These are phyloP conservation scores for Tetrapisispora taiwanensis DNA, from an alignment of 805 yeast species.

Conservation along the genomic window DNA sequence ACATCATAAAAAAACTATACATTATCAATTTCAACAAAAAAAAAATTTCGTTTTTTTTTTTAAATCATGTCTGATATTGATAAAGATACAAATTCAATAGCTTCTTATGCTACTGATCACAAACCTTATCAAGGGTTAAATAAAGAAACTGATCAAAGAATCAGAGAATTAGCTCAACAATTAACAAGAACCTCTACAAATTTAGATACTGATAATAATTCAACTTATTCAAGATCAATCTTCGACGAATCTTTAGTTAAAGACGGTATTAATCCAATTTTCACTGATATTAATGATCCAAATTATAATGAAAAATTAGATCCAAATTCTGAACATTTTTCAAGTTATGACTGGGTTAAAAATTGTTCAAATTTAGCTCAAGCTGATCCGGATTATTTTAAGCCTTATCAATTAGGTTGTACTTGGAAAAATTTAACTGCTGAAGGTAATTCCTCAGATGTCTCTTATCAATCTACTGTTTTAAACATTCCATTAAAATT, in stretches of 20 bases:
- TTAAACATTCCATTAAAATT: constrained; percentile 34
- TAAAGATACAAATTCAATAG: not conserved
- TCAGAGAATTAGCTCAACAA: constrained; percentile 35
- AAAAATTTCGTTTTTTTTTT: no score
- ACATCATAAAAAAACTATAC: no score
- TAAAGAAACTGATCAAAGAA: constrained; percentile 25
- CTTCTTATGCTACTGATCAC: constrained; percentile 1
- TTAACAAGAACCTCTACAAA: constrained; percentile 16
- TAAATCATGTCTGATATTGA: not conserved
- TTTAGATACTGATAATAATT: not conserved
- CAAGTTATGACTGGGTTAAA: constrained; percentile 57
- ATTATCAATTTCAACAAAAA: no score
- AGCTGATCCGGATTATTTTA: constrained; percentile 52
- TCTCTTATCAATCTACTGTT: constrained; percentile 56
- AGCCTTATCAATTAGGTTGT: constrained; percentile 50
- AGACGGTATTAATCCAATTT: constrained; percentile 22
- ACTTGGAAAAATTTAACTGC: constrained; percentile 51
- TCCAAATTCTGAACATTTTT: constrained; percentile 50
- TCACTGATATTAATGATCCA: constrained; percentile 8
- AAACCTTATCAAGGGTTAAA: constrained; percentile 32
- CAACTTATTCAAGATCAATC: constrained; percentile 9
- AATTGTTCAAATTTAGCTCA: constrained; percentile 45
- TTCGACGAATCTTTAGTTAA: constrained; percentile 7
- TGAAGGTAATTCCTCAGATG: constrained; percentile 55
- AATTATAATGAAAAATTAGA: constrained; percentile 38